phyloP scores from a whole-genome alignment of 176 grass and related monocot species.

The Cenchrus purpureus region DNA sequence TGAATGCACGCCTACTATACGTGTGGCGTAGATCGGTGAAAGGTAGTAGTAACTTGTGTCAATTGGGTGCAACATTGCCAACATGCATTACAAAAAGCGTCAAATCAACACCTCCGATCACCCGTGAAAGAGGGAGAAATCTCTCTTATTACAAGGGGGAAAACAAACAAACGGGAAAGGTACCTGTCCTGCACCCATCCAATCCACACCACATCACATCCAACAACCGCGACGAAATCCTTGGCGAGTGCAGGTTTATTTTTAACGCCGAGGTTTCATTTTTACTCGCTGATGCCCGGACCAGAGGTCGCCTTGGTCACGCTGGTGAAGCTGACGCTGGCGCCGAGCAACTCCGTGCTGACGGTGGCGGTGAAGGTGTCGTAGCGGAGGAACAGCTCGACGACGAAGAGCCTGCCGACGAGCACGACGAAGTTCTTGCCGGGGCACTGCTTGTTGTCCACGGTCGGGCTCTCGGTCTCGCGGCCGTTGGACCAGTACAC shows the following conservation, averaged over 20 bases:
- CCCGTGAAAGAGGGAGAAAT: background rate
- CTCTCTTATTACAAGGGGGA: background rate
- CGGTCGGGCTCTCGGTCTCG: slow-evolving; percentile 60
- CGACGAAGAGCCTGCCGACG: slow-evolving; percentile 67
- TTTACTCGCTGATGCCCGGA: background rate
- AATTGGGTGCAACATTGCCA: background rate
- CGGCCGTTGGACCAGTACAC: slow-evolving; percentile 73
- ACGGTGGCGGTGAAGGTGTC: slow-evolving; percentile 61
- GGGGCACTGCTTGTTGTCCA: slow-evolving; percentile 73
- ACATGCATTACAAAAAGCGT: background rate
- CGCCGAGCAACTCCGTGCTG: slow-evolving; percentile 43
- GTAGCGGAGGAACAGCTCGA: slow-evolving; percentile 77
- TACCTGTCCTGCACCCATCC: background rate
- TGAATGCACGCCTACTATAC: background rate
- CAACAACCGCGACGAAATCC: background rate
- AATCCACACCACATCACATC: background rate
- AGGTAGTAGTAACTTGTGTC: background rate
- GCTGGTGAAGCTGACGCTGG: slow-evolving; percentile 49
- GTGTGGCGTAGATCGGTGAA: background rate
- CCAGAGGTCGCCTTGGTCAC: slow-evolving; percentile 57
- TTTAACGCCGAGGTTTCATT: background rate
- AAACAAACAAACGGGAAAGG: background rate
- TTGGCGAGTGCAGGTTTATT: background rate
- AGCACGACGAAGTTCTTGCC: slow-evolving; percentile 72
- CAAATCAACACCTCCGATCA: background rate